Conservation (phyloP, 495 filamentous ascomycete genomes). For the Aspergillus sparsus region DNA sequence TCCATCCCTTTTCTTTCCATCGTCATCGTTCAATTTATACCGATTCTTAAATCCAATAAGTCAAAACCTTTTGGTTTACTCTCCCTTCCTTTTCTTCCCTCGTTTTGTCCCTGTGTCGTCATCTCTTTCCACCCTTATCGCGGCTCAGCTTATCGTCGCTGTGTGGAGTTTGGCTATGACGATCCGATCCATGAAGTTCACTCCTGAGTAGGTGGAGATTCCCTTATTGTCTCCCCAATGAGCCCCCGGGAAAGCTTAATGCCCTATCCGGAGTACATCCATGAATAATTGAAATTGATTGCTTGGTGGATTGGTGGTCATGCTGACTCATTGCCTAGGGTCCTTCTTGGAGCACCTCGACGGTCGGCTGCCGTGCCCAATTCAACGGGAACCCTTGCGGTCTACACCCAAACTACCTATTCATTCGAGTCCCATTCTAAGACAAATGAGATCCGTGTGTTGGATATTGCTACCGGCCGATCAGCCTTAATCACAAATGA, state of each 20-base stretch:
- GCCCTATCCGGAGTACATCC: neutral
- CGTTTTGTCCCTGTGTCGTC: slow-evolving; percentile 9
- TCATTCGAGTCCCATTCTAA: slow-evolving; percentile 80
- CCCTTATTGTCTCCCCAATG: neutral
- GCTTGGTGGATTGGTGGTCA: neutral
- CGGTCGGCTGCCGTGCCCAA: slow-evolving; percentile 78
- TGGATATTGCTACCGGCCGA: slow-evolving; percentile 70
- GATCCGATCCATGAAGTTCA: slow-evolving; percentile 68
- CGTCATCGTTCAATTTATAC: neutral
- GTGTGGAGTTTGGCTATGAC: slow-evolving; percentile 52
- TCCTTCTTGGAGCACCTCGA: slow-evolving; percentile 81
- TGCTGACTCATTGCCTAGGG: slow-evolving; percentile 38
- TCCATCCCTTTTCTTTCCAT: slow-evolving; percentile 20
- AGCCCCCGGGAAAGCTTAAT: neutral
- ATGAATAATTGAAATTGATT: neutral
- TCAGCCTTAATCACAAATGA: slow-evolving; percentile 68
- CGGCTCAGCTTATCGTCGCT: slow-evolving; percentile 14
- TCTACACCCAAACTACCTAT: slow-evolving; percentile 77
- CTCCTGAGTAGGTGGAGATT: slow-evolving; percentile 56
- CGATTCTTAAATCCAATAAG: neutral
- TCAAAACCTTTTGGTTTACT: neutral
- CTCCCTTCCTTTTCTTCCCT: neutral
- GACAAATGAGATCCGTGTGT: slow-evolving; percentile 69
- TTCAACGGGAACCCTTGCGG: slow-evolving; percentile 62
- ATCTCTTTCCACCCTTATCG: slow-evolving; percentile 17